phyloP scores from a whole-genome alignment of 2,329 filamentous ascomycete genomes.

The Phaeoacremonium minimum region DNA sequence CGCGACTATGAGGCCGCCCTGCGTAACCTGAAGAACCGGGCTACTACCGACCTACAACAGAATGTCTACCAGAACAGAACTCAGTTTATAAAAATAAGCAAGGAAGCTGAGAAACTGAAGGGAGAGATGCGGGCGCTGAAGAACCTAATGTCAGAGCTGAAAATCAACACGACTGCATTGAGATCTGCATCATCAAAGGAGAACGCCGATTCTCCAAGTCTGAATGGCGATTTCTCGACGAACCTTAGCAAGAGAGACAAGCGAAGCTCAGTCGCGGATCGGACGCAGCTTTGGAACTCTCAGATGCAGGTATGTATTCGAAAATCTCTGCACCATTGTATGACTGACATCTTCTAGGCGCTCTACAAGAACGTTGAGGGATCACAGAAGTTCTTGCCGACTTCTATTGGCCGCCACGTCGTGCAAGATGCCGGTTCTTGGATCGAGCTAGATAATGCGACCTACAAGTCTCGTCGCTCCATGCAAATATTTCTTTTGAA shows the following conservation, averaged over 20 bases:
- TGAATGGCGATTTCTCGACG: conserved; percentile 46
- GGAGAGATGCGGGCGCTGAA: conserved; percentile 88
- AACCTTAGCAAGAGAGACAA: conserved; percentile 69
- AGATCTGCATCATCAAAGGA: conserved; percentile 53
- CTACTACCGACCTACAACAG: conserved; percentile 81
- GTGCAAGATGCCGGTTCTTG: conserved; percentile 88
- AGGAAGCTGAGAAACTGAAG: conserved; percentile 97
- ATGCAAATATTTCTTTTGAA: conserved; percentile 93
- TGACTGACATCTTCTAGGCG: conserved; percentile 36
- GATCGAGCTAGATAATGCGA: conserved; percentile 96
- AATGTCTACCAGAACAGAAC: conserved; percentile 96
- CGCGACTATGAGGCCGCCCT: conserved; percentile 74
- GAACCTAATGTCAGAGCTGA: conserved; percentile 89
- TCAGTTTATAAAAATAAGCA: conserved; percentile 98
- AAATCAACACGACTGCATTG: conserved; percentile 66
- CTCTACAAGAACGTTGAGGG: conserved; percentile 97
- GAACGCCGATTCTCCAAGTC: conserved; percentile 41
- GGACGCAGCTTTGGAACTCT: conserved; percentile 63
- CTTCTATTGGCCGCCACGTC: conserved; percentile 85
- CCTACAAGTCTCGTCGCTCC: conserved; percentile 85
- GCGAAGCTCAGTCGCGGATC: conserved; percentile 78
- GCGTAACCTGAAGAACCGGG: conserved; percentile 71
- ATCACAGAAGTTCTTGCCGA: conserved; percentile 93
- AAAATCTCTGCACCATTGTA: background rate
- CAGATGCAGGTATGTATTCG: conserved; percentile 53